phyloP scores from a whole-genome alignment of 495 filamentous ascomycete species.

The Talaromyces thailandensis region DNA sequence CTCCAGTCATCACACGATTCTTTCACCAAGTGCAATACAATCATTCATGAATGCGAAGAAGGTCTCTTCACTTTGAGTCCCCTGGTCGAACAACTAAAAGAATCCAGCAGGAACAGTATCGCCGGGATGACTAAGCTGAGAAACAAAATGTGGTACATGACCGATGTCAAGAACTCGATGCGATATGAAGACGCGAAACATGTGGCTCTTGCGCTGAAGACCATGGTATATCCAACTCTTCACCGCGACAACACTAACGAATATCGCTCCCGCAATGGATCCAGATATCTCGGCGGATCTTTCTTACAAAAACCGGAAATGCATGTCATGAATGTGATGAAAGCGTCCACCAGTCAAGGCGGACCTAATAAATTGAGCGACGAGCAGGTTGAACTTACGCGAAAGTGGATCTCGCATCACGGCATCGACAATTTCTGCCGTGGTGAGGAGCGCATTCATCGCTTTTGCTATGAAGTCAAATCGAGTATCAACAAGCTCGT shows the following conservation, averaged over 20 bases:
- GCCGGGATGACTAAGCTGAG: slow-evolving; percentile 36
- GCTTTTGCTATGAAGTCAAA: slow-evolving; percentile 86
- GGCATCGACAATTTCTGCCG: slow-evolving; percentile 90
- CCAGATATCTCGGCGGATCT: slow-evolving; percentile 41
- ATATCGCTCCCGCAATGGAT: slow-evolving; percentile 41
- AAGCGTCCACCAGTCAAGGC: slow-evolving; percentile 72
- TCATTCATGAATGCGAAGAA: slow-evolving; percentile 34
- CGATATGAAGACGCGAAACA: slow-evolving; percentile 83
- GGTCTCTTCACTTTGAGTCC: slow-evolving; percentile 30
- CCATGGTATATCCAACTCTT: slow-evolving; percentile 59
- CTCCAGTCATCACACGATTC: slow-evolving; percentile 24
- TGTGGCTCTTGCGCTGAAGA: slow-evolving; percentile 78
- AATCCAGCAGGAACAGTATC: slow-evolving; percentile 25
- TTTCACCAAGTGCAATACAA: slow-evolving; percentile 24
- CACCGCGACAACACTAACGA: slow-evolving; percentile 31
- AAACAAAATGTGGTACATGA: slow-evolving; percentile 99
- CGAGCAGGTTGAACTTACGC: slow-evolving; percentile 82
- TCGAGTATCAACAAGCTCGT: slow-evolving; percentile 80
- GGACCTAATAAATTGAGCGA: slow-evolving; percentile 94
- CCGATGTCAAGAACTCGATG: slow-evolving; percentile 87
- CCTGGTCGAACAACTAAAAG: slow-evolving; percentile 28
- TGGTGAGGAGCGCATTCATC: slow-evolving; percentile 91
- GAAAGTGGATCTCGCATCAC: slow-evolving; percentile 73
- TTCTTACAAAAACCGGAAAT: slow-evolving; percentile 77
- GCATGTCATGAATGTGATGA: slow-evolving; percentile 81